These are phyloP conservation scores for Cytospora piceicola DNA, from an alignment of 2,329 filamentous ascomycete species.

Conservation along the genomic window DNA sequence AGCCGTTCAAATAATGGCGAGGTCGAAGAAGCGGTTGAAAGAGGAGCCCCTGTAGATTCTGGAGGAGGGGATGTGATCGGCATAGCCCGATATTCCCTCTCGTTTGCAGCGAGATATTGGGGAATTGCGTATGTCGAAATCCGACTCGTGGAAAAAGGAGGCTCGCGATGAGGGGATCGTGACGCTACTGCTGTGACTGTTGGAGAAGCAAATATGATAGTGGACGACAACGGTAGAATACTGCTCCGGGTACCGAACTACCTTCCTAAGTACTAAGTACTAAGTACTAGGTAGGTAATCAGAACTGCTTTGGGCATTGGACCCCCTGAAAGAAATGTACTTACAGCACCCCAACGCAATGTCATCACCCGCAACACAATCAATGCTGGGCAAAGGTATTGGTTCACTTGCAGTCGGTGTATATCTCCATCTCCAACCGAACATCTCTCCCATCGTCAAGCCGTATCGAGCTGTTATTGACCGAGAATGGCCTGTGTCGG, in stretches of 20 bases:
- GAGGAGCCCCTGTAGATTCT: neutral
- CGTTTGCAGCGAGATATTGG: neutral
- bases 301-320: no score
- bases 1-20: neutral
- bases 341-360: neutral
- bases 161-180: conserved; percentile 22
- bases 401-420: neutral
- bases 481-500: conserved; percentile 13
- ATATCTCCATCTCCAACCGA: conserved; percentile 14
- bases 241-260: conserved; percentile 29
- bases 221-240: conserved; percentile 22
- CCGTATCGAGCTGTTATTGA: conserved; percentile 12
- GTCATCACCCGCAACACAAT: neutral
- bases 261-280: no score
- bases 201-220: conserved; percentile 19
- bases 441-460: conserved; percentile 24
- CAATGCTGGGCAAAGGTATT: neutral
- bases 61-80: neutral
- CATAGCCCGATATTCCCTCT: conserved; percentile 8
- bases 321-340: no score
- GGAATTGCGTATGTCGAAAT: neutral
- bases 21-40: neutral
- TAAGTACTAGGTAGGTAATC: no score
- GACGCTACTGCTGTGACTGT: conserved; percentile 18
- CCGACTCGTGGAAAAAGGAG: conserved; percentile 39